These are phyloP conservation scores for Hevea brasiliensis DNA, from an alignment of 345 rosid species.

Conservation along the genomic window DNA sequence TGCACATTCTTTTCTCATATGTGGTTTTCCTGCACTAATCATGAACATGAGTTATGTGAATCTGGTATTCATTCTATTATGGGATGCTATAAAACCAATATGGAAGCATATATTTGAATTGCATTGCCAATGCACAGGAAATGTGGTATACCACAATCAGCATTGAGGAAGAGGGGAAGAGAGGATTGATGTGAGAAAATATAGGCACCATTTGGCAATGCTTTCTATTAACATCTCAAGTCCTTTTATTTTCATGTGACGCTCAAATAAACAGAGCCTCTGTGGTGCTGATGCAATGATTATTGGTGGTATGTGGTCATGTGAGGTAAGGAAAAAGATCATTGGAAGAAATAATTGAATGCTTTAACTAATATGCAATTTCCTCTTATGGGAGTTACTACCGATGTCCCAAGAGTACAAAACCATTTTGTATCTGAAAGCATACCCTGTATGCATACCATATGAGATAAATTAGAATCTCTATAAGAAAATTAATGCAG, in stretches of 20 bases:
- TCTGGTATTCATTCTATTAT: not conserved
- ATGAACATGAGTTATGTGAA: not conserved
- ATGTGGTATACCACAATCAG: not conserved
- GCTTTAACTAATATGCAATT: conserved; percentile 3
- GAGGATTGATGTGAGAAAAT: not conserved
- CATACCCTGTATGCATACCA: not conserved
- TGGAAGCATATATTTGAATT: not conserved
- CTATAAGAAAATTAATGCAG: not conserved
- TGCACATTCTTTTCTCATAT: not conserved
- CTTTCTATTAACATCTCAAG: not conserved
- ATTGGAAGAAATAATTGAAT: no score
- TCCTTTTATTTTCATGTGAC: no score
- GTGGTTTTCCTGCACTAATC: not conserved
- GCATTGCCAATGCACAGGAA: not conserved
- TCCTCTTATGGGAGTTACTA: not conserved
- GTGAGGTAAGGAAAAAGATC: no score
- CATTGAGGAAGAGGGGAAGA: not conserved
- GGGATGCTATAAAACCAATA: not conserved
- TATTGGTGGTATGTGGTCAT: not conserved
- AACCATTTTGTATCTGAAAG: not conserved
- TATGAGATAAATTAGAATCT: not conserved
- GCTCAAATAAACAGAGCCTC: not conserved
- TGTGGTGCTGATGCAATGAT: not conserved
- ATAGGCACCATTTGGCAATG: not conserved
- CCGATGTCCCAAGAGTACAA: not conserved